Conservation (phyloP, 768 basidiomycete species). For the Leucocoprinus leucothites region DNA sequence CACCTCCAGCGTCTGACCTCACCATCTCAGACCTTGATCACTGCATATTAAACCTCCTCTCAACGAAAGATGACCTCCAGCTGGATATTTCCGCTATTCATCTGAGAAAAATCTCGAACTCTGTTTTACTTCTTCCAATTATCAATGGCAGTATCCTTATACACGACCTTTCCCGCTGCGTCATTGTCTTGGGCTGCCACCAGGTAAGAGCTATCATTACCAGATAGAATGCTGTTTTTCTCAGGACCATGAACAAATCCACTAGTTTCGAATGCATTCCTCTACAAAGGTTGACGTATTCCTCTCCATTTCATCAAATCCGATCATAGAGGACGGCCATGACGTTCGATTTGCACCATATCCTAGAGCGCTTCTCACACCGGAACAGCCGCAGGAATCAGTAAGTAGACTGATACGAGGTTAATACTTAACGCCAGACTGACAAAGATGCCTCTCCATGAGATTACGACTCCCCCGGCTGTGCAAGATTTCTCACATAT, state of each 20-base stretch:
- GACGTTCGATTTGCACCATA: constrained; percentile 63
- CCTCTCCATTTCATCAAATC: constrained; percentile 64
- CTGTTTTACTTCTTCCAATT: constrained; percentile 61
- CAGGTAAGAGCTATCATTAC: too few species aligned
- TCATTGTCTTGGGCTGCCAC: constrained; percentile 73
- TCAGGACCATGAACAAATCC: too few species aligned
- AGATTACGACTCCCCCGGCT: neutral
- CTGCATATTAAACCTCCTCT: constrained; percentile 71
- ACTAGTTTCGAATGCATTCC: constrained; percentile 87
- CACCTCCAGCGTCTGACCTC: constrained; percentile 44
- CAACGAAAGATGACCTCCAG: constrained; percentile 12
- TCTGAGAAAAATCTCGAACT: constrained; percentile 54
- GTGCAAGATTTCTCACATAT: constrained; percentile 85
- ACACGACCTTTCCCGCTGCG: constrained; percentile 57
- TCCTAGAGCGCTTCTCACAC: constrained; percentile 34
- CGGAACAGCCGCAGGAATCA: constrained; percentile 16
- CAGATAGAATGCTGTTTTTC: too few species aligned
- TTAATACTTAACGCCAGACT: neutral
- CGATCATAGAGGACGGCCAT: constrained; percentile 76
- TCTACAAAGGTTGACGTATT: constrained; percentile 64
- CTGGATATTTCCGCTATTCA: constrained; percentile 56
- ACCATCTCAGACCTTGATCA: constrained; percentile 61
- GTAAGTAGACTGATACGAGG: neutral
- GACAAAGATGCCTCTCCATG: neutral
- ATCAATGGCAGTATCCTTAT: constrained; percentile 73